Percentiles rank a stretch among this genome's conserved stretches.
These are phyloP conservation scores for Trichoderma guizhouense DNA, from an alignment of 2,329 filamentous ascomycete species.

Conservation along the genomic window DNA sequence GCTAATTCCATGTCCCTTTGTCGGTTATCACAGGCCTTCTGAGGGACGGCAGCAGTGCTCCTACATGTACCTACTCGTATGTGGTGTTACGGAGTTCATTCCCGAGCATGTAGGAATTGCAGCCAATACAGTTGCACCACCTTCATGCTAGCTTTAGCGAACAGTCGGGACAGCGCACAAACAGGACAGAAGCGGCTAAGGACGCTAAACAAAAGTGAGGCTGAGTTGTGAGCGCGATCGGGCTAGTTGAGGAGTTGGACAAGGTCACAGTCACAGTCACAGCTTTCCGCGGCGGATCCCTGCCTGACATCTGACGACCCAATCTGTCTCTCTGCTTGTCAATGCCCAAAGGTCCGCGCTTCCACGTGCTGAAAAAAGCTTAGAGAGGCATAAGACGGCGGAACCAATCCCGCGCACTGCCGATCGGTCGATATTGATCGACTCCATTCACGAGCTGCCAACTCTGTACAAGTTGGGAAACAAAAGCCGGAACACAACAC, in stretches of 20 bases:
- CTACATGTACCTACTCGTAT: not conserved
- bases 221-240: conserved; percentile 1
- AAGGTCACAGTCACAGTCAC: not conserved
- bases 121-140: not conserved
- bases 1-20: not conserved
- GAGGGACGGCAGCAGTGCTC: not conserved
- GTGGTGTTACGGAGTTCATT: not conserved
- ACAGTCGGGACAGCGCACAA: not conserved
- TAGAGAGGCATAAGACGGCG: not conserved
- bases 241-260: not conserved
- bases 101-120: not conserved
- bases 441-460: conserved; percentile 8
- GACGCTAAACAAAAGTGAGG: conserved; percentile 5
- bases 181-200: conserved; percentile 1
- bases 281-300: conserved; percentile 10
- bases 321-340: not conserved
- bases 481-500: not conserved
- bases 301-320: not conserved
- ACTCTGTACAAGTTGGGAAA: not conserved
- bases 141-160: not conserved
- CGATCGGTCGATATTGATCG: not conserved
- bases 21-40: not conserved
- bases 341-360: conserved; percentile 3
- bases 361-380: not conserved
- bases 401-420: conserved; percentile 11